Evolutionary conservation across 1,139 yeast species (phyloP), one percentile per base, ranked within the genome.

Genomic region (Hansenula lynferdii): DNA sequence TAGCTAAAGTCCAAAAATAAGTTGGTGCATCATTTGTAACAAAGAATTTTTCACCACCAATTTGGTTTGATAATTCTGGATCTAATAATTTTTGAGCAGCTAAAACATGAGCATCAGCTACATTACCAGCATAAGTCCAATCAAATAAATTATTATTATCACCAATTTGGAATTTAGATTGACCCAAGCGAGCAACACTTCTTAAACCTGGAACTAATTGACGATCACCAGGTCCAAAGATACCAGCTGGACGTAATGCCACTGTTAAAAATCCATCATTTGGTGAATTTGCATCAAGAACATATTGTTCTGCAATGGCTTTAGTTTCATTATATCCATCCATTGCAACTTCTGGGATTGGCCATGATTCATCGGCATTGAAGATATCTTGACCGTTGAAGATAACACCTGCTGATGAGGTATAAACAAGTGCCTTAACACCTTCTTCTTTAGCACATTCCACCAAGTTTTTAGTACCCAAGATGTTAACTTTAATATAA

Each of bases 61-160:
- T 78, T 28, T 57, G 43, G 2, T 53, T 46, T 17, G 70, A 65
- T 8, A 60, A 46, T 14, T 52, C 42, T 2, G 74, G 64, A 37
- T 71, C 67, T 38, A 87, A 62, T 16, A 90, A 64, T 61, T 80
- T 80, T 51, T 83, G 69, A 3, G 97, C 95, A 2, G 97, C 98
- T 39, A 92, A 68, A 9, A 92, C 89, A 61, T 94, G 99, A 6
- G 97, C 83, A 63, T 89, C 95, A 0, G 98, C 98, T 18, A 94
- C 97, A 61, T 94, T 94, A n/a, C 97, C 97, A n/a, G 85, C 98
- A 55, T 89, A 94, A 0, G 97, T 89, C 84, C 96, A 89, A 59
- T 94, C 99, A 56, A 92, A 94, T 43, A 94, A 65, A 57, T 92
- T 92, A 60, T 85, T 79, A 62, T 94, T 94, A 60, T 86, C 92